Percentiles rank a stretch among this genome's conserved stretches.
Evolutionary conservation across 2,329 filamentous ascomycete genomes (phyloP).

Genomic region (Neonectria coccinea): DNA sequence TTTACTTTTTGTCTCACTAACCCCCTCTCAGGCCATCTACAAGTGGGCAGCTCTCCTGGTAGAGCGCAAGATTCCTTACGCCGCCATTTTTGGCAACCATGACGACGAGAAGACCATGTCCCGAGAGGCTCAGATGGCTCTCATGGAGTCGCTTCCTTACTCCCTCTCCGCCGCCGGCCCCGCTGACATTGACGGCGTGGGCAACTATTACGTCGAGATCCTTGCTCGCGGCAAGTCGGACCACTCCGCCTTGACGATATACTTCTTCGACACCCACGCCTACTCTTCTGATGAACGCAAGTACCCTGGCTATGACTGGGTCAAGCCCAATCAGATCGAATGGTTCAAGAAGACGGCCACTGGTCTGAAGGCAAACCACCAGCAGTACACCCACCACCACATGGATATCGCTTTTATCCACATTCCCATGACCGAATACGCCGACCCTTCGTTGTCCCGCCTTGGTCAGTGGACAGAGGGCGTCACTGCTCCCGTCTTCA

Average conservation of each 20-base stretch:
- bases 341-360: conserved; percentile 90
- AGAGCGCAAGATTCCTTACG: conserved; percentile 89
- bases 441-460: conserved; percentile 68
- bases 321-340: conserved; percentile 92
- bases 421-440: conserved; percentile 93
- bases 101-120: conserved; percentile 90
- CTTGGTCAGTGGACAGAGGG: conserved; percentile 81
- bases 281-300: conserved; percentile 91
- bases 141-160: conserved; percentile 88
- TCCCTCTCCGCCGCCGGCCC: conserved; percentile 89
- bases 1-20: conserved; percentile 26
- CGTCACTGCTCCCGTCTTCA: conserved; percentile 88
- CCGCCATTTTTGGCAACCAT: conserved; percentile 96
- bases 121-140: conserved; percentile 82
- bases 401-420: conserved; percentile 98
- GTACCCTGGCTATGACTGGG: conserved; percentile 96
- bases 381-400: conserved; percentile 89
- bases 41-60: conserved; percentile 90
- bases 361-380: conserved; percentile 79
- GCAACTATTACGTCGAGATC: conserved; percentile 95
- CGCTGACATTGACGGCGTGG: conserved; percentile 85
- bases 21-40: conserved; percentile 76
- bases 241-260: conserved; percentile 94
- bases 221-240: conserved; percentile 81
- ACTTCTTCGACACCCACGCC: conserved; percentile 91